Evolutionary conservation across 129 eudicot genomes (phyloP).

Genomic region (Deinandra increscens): DNA sequence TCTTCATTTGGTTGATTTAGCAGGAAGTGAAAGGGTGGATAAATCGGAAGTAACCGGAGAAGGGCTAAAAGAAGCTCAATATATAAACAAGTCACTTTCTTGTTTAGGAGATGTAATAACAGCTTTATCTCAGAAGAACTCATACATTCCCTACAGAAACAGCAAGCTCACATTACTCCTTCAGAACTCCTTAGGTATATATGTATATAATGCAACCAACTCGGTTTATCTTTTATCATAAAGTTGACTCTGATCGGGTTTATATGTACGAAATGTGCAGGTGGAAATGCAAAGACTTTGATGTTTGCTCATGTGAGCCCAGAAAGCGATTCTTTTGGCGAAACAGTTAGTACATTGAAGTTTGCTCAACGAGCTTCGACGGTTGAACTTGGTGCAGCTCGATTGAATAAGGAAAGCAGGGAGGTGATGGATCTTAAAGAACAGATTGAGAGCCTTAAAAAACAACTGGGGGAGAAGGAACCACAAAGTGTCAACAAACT

Average conservation of each 20-base stretch:
- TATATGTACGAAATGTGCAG: constrained; percentile 31
- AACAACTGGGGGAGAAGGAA: constrained; percentile 50
- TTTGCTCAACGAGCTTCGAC: constrained; percentile 87
- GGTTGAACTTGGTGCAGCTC: constrained; percentile 89
- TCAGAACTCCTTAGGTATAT: constrained; percentile 79
- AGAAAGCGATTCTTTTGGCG: constrained; percentile 67
- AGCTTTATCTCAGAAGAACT: constrained; percentile 77
- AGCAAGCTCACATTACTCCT: constrained; percentile 85
- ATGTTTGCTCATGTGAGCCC: constrained; percentile 93
- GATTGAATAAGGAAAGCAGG: constrained; percentile 63
- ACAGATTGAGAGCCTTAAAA: constrained; percentile 73
- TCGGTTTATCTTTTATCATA: neutral
- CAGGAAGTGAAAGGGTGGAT: constrained; percentile 76
- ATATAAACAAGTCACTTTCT: constrained; percentile 74
- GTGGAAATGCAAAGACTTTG: constrained; percentile 81
- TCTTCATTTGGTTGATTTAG: constrained; percentile 91
- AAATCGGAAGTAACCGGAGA: constrained; percentile 79
- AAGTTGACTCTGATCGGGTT: constrained; percentile 6
- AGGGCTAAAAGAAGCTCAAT: constrained; percentile 72
- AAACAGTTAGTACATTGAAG: constrained; percentile 73
- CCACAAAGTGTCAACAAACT: constrained; percentile 26
- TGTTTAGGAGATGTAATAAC: constrained; percentile 84
- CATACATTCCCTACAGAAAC: constrained; percentile 76
- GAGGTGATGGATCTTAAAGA: constrained; percentile 77
- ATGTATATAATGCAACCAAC: constrained; percentile 37